Conservation (phyloP, 1,284 basidiomycete species). For the Ceratobasidium sp. region DNA sequence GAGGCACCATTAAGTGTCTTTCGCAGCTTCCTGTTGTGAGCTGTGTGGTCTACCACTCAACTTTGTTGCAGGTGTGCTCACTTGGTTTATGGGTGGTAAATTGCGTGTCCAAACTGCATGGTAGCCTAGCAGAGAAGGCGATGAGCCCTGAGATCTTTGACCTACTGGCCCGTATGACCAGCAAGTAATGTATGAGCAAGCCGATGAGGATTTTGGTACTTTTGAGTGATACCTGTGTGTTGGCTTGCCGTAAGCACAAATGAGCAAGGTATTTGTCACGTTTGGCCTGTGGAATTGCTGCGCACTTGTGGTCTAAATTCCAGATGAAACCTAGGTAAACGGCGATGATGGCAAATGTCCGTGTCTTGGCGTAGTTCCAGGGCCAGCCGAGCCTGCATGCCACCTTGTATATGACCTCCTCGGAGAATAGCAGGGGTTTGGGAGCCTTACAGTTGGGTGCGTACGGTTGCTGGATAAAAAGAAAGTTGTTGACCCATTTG, state of each 20-base stretch:
- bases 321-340: slow-evolving; percentile 57
- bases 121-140: not conserved
- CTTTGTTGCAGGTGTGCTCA: not conserved
- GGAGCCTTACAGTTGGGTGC: slow-evolving; percentile 48
- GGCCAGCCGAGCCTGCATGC: slow-evolving; percentile 52
- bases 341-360: slow-evolving; percentile 48
- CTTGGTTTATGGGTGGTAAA: not conserved
- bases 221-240: slow-evolving; percentile 4
- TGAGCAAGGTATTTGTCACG: not conserved
- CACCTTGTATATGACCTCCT: slow-evolving; percentile 49
- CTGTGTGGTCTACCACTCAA: slow-evolving; percentile 26
- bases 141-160: slow-evolving; percentile 13
- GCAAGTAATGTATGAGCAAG: slow-evolving; percentile 12
- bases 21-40: not conserved
- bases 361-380: slow-evolving; percentile 53
- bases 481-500: slow-evolving; percentile 61
- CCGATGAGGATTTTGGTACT: slow-evolving; percentile 8
- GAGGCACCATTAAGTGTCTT: not conserved
- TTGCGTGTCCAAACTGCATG: too few species aligned
- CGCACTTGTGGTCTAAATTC: slow-evolving; percentile 47
- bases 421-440: slow-evolving; percentile 1
- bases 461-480: slow-evolving; percentile 50
- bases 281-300: not conserved
- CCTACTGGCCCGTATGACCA: slow-evolving; percentile 1
- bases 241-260: not conserved